phyloP scores from a whole-genome alignment of 2,329 filamentous ascomycete genomes.

The Grosmannia huntii region DNA sequence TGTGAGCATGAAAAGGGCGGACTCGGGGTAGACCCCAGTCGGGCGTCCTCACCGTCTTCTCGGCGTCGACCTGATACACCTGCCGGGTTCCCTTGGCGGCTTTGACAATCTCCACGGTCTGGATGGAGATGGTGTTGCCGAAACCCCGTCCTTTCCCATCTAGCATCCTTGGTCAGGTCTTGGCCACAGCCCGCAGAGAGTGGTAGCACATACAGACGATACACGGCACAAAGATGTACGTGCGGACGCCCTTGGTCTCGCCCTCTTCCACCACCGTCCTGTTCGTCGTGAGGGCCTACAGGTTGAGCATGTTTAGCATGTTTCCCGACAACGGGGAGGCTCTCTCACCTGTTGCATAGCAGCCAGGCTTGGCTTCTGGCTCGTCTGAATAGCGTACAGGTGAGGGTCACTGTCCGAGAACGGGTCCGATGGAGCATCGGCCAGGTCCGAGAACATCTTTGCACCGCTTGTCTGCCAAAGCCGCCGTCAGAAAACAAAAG shows the following conservation, averaged over 20 bases:
- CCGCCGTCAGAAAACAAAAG: not conserved
- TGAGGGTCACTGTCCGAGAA: conserved; percentile 30
- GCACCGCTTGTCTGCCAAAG: conserved; percentile 30
- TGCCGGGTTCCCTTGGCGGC: conserved; percentile 26
- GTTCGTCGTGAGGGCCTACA: conserved; percentile 26
- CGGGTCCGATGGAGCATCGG: conserved; percentile 27
- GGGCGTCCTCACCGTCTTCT: conserved; percentile 12
- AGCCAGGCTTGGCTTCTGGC: conserved; percentile 9
- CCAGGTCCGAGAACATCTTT: conserved; percentile 37
- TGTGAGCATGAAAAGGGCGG: not conserved
- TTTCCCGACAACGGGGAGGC: not conserved
- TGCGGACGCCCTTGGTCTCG: conserved; percentile 27
- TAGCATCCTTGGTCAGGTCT: not conserved
- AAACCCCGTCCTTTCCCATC: conserved; percentile 35
- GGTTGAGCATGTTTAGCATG: not conserved
- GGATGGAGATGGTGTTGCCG: conserved; percentile 37
- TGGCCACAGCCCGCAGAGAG: not conserved
- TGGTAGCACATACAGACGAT: conserved; percentile 29
- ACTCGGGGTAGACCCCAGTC: too few species aligned
- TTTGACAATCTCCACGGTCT: conserved; percentile 33
- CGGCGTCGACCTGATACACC: conserved; percentile 29
- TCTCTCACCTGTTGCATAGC: not conserved
- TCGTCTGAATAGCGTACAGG: conserved; percentile 30
- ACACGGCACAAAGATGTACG: conserved; percentile 40
- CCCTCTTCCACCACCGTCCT: conserved; percentile 28